Percentiles rank a stretch among this genome's conserved stretches.
phyloP scores from a whole-genome alignment of 306 rosid species.

The Delonix regia region DNA sequence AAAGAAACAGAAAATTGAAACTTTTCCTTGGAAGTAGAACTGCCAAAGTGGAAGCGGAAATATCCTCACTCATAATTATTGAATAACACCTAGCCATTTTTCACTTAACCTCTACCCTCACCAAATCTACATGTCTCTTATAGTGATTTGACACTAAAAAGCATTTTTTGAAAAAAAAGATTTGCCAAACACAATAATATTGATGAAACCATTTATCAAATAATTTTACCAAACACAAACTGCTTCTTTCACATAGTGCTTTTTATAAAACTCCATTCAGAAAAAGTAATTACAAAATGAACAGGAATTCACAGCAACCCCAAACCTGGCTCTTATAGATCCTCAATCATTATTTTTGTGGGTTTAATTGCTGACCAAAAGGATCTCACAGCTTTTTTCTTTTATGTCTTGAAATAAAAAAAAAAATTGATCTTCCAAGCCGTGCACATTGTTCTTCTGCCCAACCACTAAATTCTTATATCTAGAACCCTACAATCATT shows the following conservation, averaged over 20 bases:
- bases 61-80: not conserved
- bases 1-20: not conserved
- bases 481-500: not conserved
- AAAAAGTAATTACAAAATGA: no score
- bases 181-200: no score
- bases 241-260: no score
- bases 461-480: not conserved
- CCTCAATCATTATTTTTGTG: not conserved
- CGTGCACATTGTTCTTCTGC: not conserved
- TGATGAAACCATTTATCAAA: no score
- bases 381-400: not conserved
- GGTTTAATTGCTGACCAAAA: not conserved
- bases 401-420: no score
- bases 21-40: not conserved
- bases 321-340: not conserved
- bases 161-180: no score
- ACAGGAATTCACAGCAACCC: no score
- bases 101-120: not conserved
- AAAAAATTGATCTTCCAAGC: constrained; percentile 9
- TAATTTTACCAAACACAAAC: no score
- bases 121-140: not conserved
- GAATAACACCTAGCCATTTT: not conserved
- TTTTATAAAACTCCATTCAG: no score
- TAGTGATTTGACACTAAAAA: not conserved
- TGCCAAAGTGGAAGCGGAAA: no score